Base-by-base conservation (phyloP, 257 asterid genomes). In the Buddleja alternifolia region DNA sequence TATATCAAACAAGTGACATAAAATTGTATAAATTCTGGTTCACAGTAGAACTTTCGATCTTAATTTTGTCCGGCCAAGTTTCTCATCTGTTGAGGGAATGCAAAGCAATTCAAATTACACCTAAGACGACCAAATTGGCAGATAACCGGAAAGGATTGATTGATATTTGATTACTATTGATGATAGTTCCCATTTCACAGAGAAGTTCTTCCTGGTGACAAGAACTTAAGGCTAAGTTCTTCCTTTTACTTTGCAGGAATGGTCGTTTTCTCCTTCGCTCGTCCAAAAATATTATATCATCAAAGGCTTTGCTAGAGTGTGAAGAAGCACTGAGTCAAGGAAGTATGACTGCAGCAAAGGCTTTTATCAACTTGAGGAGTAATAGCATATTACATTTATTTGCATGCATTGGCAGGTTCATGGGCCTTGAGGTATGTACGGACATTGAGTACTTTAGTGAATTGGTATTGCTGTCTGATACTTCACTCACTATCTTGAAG, bases 241-340 rank as follows among this genome's bases (percentile, higher is more conserved):
- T 77, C 60, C 45, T 60, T 72, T 63, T 56, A 60, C 57, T 67
- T 74, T 87, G 78, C 86, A 94, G 99, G 92, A 91, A 73, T 73
- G 99, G 99, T 12, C 96, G 86, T 72, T 89, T 91, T 78, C 82
- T 86, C 79, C 93, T 94, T 78, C 95, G 77, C 65, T 81, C 98
- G 9, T 84, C 95, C 60, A 89, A 84, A 81, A 91, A 85, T 88
- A 75, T 86, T 66, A 79, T 91, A 74, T 81, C 95, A 54, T 73
- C 90, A 46, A 79, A 84, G 66, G 82, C 84, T 70, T 73, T 91
- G 76, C 61, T 77, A 17, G 99, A 87, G 73, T 86, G 92, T 76
- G 99, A 94, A 90, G 98, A 91, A 69, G 88, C 96, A 75, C 74
- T 94, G 75, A 94, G 88, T 85, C 98, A 89, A 78, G 86, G 97